Evolutionary conservation across 2,329 filamentous ascomycete genomes (phyloP), one percentile per base, ranked within the genome.

Genomic region (Periconia sp.): DNA sequence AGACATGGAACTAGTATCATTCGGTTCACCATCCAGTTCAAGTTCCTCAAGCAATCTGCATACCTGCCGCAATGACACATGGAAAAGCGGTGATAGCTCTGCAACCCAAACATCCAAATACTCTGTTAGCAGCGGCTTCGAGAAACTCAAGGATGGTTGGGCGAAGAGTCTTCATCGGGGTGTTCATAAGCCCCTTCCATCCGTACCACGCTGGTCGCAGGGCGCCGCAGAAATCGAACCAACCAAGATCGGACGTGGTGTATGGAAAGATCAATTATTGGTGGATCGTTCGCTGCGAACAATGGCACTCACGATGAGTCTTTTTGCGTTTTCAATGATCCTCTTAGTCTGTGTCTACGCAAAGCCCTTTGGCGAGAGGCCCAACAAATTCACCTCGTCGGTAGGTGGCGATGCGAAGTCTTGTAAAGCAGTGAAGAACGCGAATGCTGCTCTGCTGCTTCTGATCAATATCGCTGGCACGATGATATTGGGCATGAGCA

Each of bases 401-500:
- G 55, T 67, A 7, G 65, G 65, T 14, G 60, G 65, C 14, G 42
- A 61, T 1, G 50, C 50, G 6, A 47, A 49, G 41, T 53, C 54
- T 31, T 69, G 65, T 45, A 57, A 65, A 49, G 33, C 18, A 11
- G 60, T 66, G 2, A 61, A 57, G 2, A 48, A 56, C 14, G 60
- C 48, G 1, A 69, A 69, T 31, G 66, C 63, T 6, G 60, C 52
- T 2, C 42, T 66, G 11, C 54, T 68, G 1, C 51, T 71, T 3
- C 41, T 69, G 5, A 66, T 70, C 50, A 71, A 72, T 52, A 50
- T 66, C 3, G 66, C 60, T 7, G 65, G 64, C 2, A 71, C 68
- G 11, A 68, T 69, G 61, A 53, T 69, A 6, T 53, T 72, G 6
- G 66, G 68, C 10, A 68, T 68, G 61, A 66, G 63, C 41, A 71